Conservation (phyloP, 805 yeast genomes). For the Cyberlindnera galapagoensis region DNA sequence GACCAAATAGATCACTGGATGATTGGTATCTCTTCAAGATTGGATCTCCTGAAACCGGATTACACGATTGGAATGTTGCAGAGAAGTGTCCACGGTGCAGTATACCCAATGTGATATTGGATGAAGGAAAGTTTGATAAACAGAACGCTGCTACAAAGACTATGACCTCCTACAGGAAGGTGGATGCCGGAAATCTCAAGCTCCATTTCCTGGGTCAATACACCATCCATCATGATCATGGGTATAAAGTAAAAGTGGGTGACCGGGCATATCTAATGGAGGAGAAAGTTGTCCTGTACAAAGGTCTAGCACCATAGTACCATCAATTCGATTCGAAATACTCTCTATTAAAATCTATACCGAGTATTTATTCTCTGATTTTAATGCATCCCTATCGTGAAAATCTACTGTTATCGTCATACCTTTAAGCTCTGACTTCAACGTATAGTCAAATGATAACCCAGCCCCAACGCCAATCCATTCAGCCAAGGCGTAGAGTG, state of each 20-base stretch:
- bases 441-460: neutral
- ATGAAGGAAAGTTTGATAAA: constrained; percentile 14
- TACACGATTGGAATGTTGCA: constrained; percentile 11
- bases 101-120: constrained; percentile 17
- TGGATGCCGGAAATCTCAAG: constrained; percentile 12
- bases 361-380: neutral
- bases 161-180: constrained; percentile 10
- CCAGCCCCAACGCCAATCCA: neutral
- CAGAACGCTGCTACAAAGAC: constrained; percentile 12
- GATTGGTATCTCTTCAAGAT: constrained; percentile 12
- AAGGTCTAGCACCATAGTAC: neutral
- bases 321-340: too few species aligned
- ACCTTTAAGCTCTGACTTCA: neutral
- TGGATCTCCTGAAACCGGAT: neutral
- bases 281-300: constrained; percentile 6
- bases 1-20: constrained; percentile 7
- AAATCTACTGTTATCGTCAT: neutral
- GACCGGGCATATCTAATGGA: constrained; percentile 13
- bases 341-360: neutral
- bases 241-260: constrained; percentile 15
- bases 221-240: constrained; percentile 16
- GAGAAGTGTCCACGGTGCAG: constrained; percentile 19
- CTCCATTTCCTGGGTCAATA: constrained; percentile 15
- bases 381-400: neutral
- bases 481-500: neutral